Evolutionary conservation across 257 asterid genomes (phyloP).

Genomic region (Solanum chiquidenum): DNA sequence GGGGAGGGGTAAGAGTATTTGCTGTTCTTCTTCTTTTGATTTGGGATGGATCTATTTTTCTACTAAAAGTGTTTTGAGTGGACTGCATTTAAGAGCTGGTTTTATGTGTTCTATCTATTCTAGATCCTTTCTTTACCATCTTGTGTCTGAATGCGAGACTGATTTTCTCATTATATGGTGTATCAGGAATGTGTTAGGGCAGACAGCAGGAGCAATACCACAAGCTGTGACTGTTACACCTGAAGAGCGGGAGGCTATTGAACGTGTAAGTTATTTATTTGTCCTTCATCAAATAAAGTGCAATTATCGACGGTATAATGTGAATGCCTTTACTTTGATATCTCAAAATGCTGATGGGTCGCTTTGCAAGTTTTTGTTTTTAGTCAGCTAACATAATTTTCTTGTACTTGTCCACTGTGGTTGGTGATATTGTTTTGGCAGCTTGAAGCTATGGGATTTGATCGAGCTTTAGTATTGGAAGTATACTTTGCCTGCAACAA

Average conservation of each 20-base stretch:
- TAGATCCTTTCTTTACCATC: background rate
- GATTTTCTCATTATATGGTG: background rate
- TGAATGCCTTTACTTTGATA: background rate
- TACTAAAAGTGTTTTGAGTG: background rate
- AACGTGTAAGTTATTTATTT: slow-evolving; percentile 47
- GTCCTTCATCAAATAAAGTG: background rate
- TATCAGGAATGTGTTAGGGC: slow-evolving; percentile 57
- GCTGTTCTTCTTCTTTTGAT: background rate
- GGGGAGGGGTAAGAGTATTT: slow-evolving; percentile 59
- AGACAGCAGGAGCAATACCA: slow-evolving; percentile 73
- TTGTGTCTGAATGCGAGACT: background rate
- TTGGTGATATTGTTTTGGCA: slow-evolving; percentile 26
- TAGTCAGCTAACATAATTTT: background rate
- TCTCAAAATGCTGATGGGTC: background rate
- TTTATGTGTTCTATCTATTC: background rate
- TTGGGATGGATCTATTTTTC: background rate
- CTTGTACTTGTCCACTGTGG: background rate
- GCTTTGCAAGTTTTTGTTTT: background rate
- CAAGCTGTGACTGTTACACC: slow-evolving; percentile 80
- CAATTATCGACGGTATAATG: background rate
- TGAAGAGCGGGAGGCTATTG: slow-evolving; percentile 87
- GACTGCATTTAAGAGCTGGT: background rate
- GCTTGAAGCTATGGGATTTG: slow-evolving; percentile 93
- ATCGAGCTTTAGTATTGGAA: slow-evolving; percentile 70
- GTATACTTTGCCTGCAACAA: slow-evolving; percentile 91